Evolutionary conservation across 768 basidiomycete species (phyloP), one percentile per base, ranked within the genome.

Genomic region (Agaricus subrufescens): DNA sequence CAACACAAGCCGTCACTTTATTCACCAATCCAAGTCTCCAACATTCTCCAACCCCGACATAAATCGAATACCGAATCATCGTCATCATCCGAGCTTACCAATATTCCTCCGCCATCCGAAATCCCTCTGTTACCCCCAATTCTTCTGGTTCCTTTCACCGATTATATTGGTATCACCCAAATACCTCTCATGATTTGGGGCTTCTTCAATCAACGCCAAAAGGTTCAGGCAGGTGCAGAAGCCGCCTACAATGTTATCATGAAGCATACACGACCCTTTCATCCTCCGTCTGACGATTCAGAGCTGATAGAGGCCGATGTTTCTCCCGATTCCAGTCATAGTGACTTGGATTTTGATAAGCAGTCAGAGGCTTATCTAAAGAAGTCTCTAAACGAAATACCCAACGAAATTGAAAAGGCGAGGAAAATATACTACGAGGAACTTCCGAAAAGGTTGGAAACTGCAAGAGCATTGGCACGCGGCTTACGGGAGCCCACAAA

Each of bases 161-260:
- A 93, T 64, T 79, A 86, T 61, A 77, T 96, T 51, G 94, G 94
- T 6, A 80, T 95, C 65, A 80, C 78, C 29, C 89, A 91, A 64
- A 85, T 96, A 55, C 94, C 94, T 11, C 71, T 81, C 62, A 95
- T 96, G 93, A 81, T 96, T 46, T 87, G 85, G 83, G 90, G 85
- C 60, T 94, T 94, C 71, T 98, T 97, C 75, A 94, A 93, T 67
- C 86, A 90, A 66, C 85, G 94, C 7, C 73, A 83, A 46, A 85
- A 89, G 65, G 92, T 93, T n/a, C 80, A 72, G 5, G 70, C 81
- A 11, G 96, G 96, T 31, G 87, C 89, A 9, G 85, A 95, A 61
- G 87, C 87, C 10, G 94, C 87, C 0, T 89, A 91, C 66, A 74
- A 76, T 46, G 75, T 98, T 54, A 79, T 97, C 61, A 75, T 78